Base-by-base conservation (phyloP, 495 filamentous ascomycete species). In the Talaromyces nanjingensis region DNA sequence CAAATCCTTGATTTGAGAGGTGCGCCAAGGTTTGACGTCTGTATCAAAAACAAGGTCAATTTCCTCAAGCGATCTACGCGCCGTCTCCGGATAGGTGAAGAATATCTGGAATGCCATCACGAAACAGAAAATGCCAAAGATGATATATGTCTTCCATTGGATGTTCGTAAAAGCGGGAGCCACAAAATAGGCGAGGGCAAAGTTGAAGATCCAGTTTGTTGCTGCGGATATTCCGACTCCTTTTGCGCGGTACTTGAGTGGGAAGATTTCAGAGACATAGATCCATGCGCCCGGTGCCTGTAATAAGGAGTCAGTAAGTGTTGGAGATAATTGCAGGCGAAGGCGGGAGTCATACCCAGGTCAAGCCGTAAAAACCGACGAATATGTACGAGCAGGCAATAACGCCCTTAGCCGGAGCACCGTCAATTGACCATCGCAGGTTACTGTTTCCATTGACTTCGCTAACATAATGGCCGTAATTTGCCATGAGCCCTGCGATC, bases 311-410 rank as follows among this genome's bases (percentile, higher is more conserved):
- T 45, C 14, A 42, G 33, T 14, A 25, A 20, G 27, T 45, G 12
- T 49, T 6, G n/a, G 52, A 27, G 52, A 54, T 54, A 49, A 54
- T 54, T 20, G 49, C 27, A 16, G 18, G 9, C 18, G 6, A 42
- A 39, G 16, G 49, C 16, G 18, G 5, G 24, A 18, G 4, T 22
- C 58, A n/a, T 47, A 60, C 34, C 59, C 59, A 60, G 16, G 90
- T 92, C 14, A 91, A 78, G 2, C 89, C 89, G 69, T 89, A 93
- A 1, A 88, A 81, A 2, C 87, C 88, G 57, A 91, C 86, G 64
- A 93, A 90, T 7, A 93, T 83, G 67, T 92, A 94, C 0, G 85
- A 90, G 62, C 86, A 89, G 0, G 89, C 89, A 69, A 93, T 90
- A 29, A 92, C 84, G 18, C 84, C 86, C 70, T 88, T 87, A 8